Conservation (phyloP, 257 asterid genomes). For the Cruciata laevipes region DNA sequence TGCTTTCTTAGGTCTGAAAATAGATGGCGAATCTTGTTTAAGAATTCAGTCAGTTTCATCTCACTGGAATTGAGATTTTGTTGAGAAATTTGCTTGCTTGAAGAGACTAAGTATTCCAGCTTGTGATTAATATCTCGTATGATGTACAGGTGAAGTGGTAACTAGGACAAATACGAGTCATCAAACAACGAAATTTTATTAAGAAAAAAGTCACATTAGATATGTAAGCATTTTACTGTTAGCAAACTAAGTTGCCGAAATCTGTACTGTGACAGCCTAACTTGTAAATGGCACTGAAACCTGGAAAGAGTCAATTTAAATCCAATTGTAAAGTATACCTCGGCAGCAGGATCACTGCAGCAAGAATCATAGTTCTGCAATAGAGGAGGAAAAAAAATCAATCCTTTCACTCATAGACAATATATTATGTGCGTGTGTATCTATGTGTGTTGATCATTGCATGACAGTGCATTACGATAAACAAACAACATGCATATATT, state of each 20-base stretch:
- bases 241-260: not conserved
- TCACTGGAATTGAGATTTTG: slow-evolving; percentile 36
- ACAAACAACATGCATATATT: not conserved
- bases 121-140: slow-evolving; percentile 69
- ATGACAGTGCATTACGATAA: not conserved
- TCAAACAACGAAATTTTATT: not conserved
- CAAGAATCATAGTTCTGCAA: slow-evolving; percentile 61
- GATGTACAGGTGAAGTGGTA: slow-evolving; percentile 73
- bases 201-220: not conserved
- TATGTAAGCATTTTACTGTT: slow-evolving; percentile 9
- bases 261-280: not conserved
- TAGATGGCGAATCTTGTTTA: slow-evolving; percentile 41
- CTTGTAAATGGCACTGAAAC: not conserved
- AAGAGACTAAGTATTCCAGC: slow-evolving; percentile 49
- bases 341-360: slow-evolving; percentile 68
- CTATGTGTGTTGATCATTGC: not conserved
- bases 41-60: slow-evolving; percentile 36
- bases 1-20: slow-evolving; percentile 55
- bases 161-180: slow-evolving; percentile 35
- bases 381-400: slow-evolving; percentile 12
- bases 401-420: not conserved
- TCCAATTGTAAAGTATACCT: slow-evolving; percentile 31
- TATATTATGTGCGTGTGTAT: not conserved
- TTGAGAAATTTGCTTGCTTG: slow-evolving; percentile 39
- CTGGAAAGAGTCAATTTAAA: not conserved